These are phyloP conservation scores for Trichaptum fuscoviolaceum DNA, from an alignment of 768 basidiomycete species.

Conservation along the genomic window DNA sequence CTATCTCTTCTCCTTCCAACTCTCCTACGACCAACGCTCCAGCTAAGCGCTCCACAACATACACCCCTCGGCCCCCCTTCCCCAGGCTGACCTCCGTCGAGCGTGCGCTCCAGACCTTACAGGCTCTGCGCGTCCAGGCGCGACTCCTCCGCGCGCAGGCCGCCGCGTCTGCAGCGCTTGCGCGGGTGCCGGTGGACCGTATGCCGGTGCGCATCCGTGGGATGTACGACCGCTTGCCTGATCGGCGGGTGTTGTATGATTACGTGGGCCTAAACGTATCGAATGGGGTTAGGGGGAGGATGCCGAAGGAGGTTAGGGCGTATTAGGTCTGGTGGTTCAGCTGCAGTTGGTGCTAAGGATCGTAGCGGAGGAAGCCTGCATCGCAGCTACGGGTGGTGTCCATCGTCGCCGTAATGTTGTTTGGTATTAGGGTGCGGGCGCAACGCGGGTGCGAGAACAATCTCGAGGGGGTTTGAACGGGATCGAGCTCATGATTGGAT, in stretches of 20 bases:
- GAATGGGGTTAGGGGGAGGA: background rate
- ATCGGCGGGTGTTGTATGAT: background rate
- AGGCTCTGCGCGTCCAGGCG: background rate
- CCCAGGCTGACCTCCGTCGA: background rate
- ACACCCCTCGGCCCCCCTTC: background rate
- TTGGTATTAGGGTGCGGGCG: too few relatives aligned
- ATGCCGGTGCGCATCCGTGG: background rate
- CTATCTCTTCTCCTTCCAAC: background rate
- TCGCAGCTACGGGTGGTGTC: too few relatives aligned
- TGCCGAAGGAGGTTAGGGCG: background rate
- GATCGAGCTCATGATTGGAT: too few relatives aligned
- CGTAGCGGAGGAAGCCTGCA: too few relatives aligned
- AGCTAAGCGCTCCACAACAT: background rate
- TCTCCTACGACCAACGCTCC: background rate
- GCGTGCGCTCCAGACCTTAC: background rate
- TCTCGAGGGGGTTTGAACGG: too few relatives aligned
- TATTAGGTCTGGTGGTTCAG: background rate
- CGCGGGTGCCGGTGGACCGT: too few relatives aligned
- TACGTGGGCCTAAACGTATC: background rate
- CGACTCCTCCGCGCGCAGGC: background rate
- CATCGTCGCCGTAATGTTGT: too few relatives aligned
- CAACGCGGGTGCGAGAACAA: too few relatives aligned
- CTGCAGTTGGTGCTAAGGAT: too few relatives aligned
- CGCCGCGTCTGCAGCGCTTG: too few relatives aligned
- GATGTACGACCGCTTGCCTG: background rate